Conservation (phyloP, 2,329 filamentous ascomycete genomes). For the Aspergillus tanneri region DNA sequence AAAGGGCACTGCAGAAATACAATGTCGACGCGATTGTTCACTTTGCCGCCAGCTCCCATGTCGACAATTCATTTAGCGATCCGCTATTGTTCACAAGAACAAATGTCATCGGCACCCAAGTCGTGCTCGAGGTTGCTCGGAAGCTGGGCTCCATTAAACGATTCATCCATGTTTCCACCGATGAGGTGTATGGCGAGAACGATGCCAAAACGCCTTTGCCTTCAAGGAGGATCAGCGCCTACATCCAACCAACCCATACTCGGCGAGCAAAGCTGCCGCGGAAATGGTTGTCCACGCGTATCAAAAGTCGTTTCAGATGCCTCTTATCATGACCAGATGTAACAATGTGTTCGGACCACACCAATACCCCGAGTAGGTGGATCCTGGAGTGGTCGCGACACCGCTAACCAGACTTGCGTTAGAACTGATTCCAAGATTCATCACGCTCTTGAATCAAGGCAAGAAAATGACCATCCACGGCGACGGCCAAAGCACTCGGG, state of each 20-base stretch:
- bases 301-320: constrained; percentile 77
- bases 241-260: constrained; percentile 80
- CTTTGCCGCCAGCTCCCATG: constrained; percentile 80
- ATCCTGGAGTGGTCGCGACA: background rate
- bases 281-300: constrained; percentile 87
- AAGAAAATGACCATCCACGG: constrained; percentile 72
- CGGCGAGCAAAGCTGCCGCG: constrained; percentile 75
- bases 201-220: constrained; percentile 34
- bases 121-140: constrained; percentile 73
- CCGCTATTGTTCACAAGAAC: constrained; percentile 78
- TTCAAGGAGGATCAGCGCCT: constrained; percentile 65
- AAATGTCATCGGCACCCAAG: constrained; percentile 82
- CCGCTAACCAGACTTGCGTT: background rate
- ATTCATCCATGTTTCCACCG: constrained; percentile 80
- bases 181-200: constrained; percentile 82
- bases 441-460: constrained; percentile 65
- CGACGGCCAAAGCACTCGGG: constrained; percentile 69
- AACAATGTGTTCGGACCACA: constrained; percentile 86
- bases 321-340: constrained; percentile 74
- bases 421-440: constrained; percentile 82
- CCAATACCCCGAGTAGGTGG: constrained; percentile 73
- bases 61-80: constrained; percentile 78
- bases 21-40: constrained; percentile 78
- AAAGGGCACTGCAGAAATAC: constrained; percentile 68
- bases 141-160: constrained; percentile 64